Evolutionary conservation across 495 filamentous ascomycete species (phyloP).

Genomic region (Hypomontagnella submonticulosa): DNA sequence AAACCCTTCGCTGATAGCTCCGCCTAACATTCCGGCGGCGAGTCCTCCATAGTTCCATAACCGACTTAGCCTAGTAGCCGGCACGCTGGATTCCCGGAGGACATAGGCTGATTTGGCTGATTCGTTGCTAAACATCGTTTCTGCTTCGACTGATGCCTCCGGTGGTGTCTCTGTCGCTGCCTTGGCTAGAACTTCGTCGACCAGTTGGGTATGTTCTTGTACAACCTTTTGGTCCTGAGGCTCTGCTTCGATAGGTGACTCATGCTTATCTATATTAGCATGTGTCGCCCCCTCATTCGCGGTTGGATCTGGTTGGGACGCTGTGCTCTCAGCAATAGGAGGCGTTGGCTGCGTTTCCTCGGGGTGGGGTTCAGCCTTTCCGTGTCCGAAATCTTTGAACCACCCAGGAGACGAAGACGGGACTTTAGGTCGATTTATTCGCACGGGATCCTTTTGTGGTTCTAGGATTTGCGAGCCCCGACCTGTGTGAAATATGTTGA

Average conservation of each 20-base stretch:
- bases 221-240: conserved; percentile 21
- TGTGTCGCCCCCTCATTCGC: conserved; percentile 38
- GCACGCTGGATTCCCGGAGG: conserved; percentile 89
- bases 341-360: conserved; percentile 19
- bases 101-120: conserved; percentile 61
- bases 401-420: conserved; percentile 41
- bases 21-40: conserved; percentile 94
- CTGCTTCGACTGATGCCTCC: conserved; percentile 14
- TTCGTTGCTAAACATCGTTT: conserved; percentile 26
- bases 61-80: conserved; percentile 84
- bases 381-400: conserved; percentile 49
- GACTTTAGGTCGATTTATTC: conserved; percentile 22
- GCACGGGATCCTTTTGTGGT: conserved; percentile 28
- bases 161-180: conserved; percentile 23
- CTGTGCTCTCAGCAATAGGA: conserved; percentile 34
- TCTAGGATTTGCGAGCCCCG: conserved; percentile 50
- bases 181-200: conserved; percentile 35
- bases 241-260: conserved; percentile 28
- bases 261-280: conserved; percentile 31
- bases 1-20: conserved; percentile 85
- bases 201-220: conserved; percentile 32
- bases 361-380: conserved; percentile 24
- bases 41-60: conserved; percentile 95
- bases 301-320: conserved; percentile 19
- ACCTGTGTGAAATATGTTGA: conserved; percentile 54